Percentiles rank a stretch among this genome's conserved stretches.
phyloP scores from a whole-genome alignment of 768 basidiomycete genomes.

The Kwoniella dendrophila region DNA sequence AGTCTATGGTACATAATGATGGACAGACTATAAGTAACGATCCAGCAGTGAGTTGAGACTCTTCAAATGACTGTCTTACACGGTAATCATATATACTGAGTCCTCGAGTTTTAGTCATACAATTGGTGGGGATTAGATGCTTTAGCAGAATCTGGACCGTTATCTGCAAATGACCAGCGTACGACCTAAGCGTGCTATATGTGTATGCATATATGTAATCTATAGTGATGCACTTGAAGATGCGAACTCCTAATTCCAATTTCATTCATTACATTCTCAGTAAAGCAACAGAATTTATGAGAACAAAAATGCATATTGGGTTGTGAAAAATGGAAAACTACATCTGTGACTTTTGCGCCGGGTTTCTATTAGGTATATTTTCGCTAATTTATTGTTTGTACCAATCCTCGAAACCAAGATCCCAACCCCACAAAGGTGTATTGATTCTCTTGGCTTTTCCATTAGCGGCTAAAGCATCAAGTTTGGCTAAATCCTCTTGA shows the following conservation, averaged over 20 bases:
- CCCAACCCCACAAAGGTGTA: conserved; percentile 33
- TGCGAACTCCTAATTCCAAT: neutral
- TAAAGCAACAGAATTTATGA: too few species aligned
- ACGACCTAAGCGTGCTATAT: neutral
- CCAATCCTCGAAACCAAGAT: conserved; percentile 41
- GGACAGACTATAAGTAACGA: neutral
- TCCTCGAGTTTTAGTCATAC: too few species aligned
- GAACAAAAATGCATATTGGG: too few species aligned
- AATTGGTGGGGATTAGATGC: conserved; percentile 5
- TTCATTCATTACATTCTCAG: too few species aligned
- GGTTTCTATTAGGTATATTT: too few species aligned
- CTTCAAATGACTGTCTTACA: neutral
- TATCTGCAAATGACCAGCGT: neutral
- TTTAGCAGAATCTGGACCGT: neutral
- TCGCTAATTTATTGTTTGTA: conserved; percentile 11
- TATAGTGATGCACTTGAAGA: too few species aligned
- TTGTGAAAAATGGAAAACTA: too few species aligned
- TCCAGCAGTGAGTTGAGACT: neutral
- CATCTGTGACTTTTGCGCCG: too few species aligned
- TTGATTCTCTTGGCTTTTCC: conserved; percentile 46
- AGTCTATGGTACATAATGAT: neutral
- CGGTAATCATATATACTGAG: too few species aligned
- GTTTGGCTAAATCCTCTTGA: conserved; percentile 35
- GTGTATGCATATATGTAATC: neutral
- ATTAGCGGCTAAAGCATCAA: conserved; percentile 34